Evolutionary conservation across 495 filamentous ascomycete species (phyloP).

Genomic region (Podospora appendiculata): DNA sequence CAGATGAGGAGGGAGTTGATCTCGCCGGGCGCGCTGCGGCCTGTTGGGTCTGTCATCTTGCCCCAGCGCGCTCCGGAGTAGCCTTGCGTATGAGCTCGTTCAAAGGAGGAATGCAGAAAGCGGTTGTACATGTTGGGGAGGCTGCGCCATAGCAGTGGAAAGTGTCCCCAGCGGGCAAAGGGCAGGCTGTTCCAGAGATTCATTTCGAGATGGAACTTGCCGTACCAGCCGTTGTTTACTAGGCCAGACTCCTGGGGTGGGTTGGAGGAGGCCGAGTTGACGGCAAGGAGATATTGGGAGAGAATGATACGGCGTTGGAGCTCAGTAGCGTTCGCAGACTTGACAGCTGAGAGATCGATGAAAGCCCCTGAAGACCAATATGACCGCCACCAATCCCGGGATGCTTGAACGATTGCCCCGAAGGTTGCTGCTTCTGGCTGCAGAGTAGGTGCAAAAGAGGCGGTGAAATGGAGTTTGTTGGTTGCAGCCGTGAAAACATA

Average conservation of each 20-base stretch:
- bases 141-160: constrained; percentile 35
- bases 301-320: constrained; percentile 42
- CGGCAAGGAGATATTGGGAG: constrained; percentile 41
- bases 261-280: constrained; percentile 35
- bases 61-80: constrained; percentile 49
- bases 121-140: constrained; percentile 38
- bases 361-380: constrained; percentile 42
- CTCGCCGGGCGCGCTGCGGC: constrained; percentile 47
- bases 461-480: constrained; percentile 19
- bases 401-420: constrained; percentile 2
- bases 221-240: constrained; percentile 50
- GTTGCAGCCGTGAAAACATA: constrained; percentile 28
- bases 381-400: constrained; percentile 28
- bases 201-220: constrained; percentile 50
- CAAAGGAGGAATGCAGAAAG: constrained; percentile 37
- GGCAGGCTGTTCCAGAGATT: constrained; percentile 45
- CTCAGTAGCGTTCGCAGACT: constrained; percentile 31
- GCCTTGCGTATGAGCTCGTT: constrained; percentile 39
- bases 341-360: constrained; percentile 32
- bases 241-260: constrained; percentile 38
- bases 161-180: constrained; percentile 46
- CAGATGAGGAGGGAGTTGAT: constrained; percentile 49
- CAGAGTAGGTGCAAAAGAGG: constrained; percentile 23
- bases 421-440: not conserved
- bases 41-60: constrained; percentile 52